A percentile compares a stretch with the other conserved stretches of the same genome.
These are phyloP conservation scores for Trichoderma orchidacearum DNA, from an alignment of 495 filamentous ascomycete genomes.

Conservation along the genomic window DNA sequence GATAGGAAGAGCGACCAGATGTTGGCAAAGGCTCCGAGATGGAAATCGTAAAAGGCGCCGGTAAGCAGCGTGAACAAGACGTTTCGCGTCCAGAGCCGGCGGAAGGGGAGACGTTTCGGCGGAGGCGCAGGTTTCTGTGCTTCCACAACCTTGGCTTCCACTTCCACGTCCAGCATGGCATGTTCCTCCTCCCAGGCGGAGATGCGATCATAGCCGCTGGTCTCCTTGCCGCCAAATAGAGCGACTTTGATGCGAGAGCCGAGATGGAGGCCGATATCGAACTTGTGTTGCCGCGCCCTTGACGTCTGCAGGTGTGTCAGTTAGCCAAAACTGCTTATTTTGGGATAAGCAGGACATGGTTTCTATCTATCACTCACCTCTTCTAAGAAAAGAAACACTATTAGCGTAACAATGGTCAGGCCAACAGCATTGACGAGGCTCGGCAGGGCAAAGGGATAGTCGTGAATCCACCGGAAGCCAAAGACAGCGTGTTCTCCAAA, in stretches of 20 bases:
- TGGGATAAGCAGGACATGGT: too few species aligned
- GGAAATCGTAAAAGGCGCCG: conserved; percentile 57
- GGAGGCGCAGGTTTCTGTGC: neutral
- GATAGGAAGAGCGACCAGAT: conserved; percentile 79
- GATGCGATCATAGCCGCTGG: conserved; percentile 6
- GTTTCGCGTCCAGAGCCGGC: conserved; percentile 67
- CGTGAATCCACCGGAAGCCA: conserved; percentile 29
- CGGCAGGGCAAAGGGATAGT: conserved; percentile 54
- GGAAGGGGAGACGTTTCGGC: conserved; percentile 41
- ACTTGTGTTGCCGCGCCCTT: conserved; percentile 18
- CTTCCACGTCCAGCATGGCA: neutral
- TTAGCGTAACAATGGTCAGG: conserved; percentile 31
- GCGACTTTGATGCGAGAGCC: conserved; percentile 6
- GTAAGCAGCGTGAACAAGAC: conserved; percentile 50
- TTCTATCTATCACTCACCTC: conserved; percentile 32
- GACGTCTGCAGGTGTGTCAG: conserved; percentile 22
- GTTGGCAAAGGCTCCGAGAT: conserved; percentile 73
- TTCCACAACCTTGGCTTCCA: neutral
- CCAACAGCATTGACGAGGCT: conserved; percentile 51
- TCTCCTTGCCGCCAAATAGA: neutral
- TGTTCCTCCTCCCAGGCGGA: neutral
- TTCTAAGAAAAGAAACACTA: conserved; percentile 47
- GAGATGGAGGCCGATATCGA: conserved; percentile 26
- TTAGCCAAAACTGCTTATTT: neutral
- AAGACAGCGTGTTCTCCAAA: conserved; percentile 41